Conservation (phyloP, 139 green algal genomes). For the Picochlorum sp. region DNA sequence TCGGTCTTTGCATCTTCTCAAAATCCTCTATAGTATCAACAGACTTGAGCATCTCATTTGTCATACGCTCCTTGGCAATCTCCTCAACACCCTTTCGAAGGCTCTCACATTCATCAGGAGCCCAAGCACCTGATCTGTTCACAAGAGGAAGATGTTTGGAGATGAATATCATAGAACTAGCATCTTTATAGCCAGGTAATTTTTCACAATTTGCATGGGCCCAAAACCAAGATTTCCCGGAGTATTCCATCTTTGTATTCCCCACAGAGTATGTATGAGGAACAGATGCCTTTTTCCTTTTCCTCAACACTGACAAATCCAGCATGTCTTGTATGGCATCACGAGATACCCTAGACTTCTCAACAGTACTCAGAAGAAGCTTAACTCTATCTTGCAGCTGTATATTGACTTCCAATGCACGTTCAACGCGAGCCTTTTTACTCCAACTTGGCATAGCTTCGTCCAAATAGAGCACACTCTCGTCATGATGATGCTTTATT, state of each 20-base stretch:
- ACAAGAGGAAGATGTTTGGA: conserved; percentile 4
- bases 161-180: neutral
- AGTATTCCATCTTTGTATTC: neutral
- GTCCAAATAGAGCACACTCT: too few relatives aligned
- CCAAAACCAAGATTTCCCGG: conserved; percentile 12
- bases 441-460: neutral
- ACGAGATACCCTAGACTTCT: neutral
- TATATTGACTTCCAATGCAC: conserved; percentile 1
- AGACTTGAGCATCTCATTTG: neutral
- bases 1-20: conserved; percentile 9
- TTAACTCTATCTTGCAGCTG: conserved; percentile 1
- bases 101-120: conserved; percentile 18
- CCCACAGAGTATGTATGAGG: neutral
- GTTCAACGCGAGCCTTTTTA: neutral
- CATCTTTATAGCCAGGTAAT: neutral
- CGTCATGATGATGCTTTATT: neutral
- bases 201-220: neutral
- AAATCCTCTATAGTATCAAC: conserved; percentile 4
- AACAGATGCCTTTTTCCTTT: neutral
- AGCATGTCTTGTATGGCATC: too few relatives aligned
- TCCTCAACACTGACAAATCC: neutral
- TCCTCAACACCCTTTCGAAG: conserved; percentile 24
- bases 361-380: neutral
- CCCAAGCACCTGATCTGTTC: conserved; percentile 3
- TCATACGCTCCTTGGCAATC: conserved; percentile 15